Evolutionary conservation across 805 yeast species (phyloP).

Genomic region (Yamadazyma paraphyllophila): DNA sequence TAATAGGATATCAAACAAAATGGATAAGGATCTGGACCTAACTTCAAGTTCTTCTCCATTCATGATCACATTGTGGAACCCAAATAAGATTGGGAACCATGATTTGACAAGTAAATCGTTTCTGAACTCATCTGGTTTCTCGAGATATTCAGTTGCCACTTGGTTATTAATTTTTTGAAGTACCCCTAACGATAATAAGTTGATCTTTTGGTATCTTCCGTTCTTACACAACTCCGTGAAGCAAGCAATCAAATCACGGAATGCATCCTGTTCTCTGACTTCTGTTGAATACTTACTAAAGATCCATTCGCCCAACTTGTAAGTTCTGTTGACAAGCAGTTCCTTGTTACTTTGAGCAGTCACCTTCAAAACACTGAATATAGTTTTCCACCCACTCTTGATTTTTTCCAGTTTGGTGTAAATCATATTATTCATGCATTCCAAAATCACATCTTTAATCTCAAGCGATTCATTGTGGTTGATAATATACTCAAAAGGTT

Average conservation of each 20-base stretch:
- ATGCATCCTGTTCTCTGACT: constrained; percentile 69
- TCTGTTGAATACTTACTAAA: constrained; percentile 59
- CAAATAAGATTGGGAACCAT: constrained; percentile 85
- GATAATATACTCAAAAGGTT: constrained; percentile 83
- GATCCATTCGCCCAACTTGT: constrained; percentile 59
- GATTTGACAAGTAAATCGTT: constrained; percentile 45
- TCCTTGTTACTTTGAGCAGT: constrained; percentile 66
- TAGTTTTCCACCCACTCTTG: constrained; percentile 92
- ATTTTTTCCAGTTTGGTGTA: constrained; percentile 69
- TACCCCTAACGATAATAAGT: constrained; percentile 77
- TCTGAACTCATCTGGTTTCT: constrained; percentile 11
- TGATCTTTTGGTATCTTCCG: constrained; percentile 72
- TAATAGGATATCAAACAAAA: constrained; percentile 76
- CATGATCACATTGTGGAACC: constrained; percentile 88
- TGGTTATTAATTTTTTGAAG: constrained; percentile 60
- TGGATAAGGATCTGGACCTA: constrained; percentile 81
- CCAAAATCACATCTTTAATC: constrained; percentile 85
- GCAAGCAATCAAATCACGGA: constrained; percentile 64
- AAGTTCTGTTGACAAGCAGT: constrained; percentile 60
- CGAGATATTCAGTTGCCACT: constrained; percentile 47
- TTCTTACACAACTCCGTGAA: constrained; percentile 83
- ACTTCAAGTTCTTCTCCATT: constrained; percentile 93
- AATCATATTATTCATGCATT: constrained; percentile 84
- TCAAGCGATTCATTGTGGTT: constrained; percentile 62
- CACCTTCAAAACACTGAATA: constrained; percentile 71